Conservation (phyloP, 1,284 basidiomycete genomes). For the Phaffia rhodozyma region DNA sequence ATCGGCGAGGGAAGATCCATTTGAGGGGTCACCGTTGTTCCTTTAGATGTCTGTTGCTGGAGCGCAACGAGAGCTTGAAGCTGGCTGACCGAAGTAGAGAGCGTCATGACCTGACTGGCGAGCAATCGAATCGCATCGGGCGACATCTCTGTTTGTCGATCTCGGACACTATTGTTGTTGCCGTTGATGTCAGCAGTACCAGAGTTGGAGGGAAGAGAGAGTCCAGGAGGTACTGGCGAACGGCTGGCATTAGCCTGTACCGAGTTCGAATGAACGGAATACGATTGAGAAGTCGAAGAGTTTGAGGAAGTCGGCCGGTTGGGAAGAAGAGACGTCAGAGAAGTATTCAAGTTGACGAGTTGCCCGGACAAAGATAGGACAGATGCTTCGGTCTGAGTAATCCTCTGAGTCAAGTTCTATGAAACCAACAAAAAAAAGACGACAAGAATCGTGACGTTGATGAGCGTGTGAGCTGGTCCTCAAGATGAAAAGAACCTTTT, state of each 20-base stretch:
- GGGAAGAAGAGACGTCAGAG: conserved; percentile 11
- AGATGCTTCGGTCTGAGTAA: background rate
- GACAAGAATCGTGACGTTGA: background rate
- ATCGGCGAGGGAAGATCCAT: too few species aligned
- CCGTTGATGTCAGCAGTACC: background rate
- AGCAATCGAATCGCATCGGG: conserved; percentile 6
- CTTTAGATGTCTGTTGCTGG: background rate
- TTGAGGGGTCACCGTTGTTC: too few species aligned
- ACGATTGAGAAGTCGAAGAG: conserved; percentile 1
- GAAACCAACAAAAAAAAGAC: background rate
- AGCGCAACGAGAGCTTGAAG: conserved; percentile 10
- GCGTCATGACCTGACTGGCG: conserved; percentile 14
- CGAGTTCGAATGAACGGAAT: background rate
- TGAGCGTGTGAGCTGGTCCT: background rate
- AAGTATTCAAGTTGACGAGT: conserved; percentile 5
- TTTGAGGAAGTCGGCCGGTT: background rate
- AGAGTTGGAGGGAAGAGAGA: background rate
- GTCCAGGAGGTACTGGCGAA: background rate
- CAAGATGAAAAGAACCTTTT: too few species aligned
- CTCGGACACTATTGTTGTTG: background rate
- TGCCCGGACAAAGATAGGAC: conserved; percentile 8
- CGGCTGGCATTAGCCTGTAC: too few species aligned
- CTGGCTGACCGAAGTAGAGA: conserved; percentile 14
- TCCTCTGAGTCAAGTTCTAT: conserved; percentile 6
- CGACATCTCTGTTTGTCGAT: background rate